Conservation (phyloP, 2,329 filamentous ascomycete species). For the Pestalotiopsis sp. region DNA sequence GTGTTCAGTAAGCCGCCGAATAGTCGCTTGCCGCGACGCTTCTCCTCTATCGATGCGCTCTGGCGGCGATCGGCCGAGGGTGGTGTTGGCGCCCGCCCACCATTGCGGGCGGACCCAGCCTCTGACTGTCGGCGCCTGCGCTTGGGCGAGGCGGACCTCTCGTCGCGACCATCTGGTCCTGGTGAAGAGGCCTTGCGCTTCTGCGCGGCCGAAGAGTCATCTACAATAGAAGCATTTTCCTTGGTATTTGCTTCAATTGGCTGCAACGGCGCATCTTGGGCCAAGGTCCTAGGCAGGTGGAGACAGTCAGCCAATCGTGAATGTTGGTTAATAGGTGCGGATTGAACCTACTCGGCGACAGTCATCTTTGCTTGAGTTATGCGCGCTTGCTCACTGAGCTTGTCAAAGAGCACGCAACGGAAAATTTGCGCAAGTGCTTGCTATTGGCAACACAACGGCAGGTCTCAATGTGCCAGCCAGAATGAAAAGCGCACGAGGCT, state of each 20-base stretch:
- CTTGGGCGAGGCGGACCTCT: slow-evolving; percentile 25
- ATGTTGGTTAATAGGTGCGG: neutral
- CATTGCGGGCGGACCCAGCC: slow-evolving; percentile 18
- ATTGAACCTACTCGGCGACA: slow-evolving; percentile 4
- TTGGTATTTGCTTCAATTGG: neutral
- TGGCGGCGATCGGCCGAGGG: slow-evolving; percentile 35
- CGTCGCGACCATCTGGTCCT: slow-evolving; percentile 17
- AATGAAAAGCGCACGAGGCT: slow-evolving; percentile 4
- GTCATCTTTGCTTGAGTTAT: neutral
- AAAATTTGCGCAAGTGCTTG: neutral
- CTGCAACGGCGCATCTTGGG: slow-evolving; percentile 11
- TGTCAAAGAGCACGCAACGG: no score
- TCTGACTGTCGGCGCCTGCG: slow-evolving; percentile 21
- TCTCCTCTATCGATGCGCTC: slow-evolving; percentile 66
- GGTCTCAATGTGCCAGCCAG: neutral
- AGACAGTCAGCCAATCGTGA: slow-evolving; percentile 11
- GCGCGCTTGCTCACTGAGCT: no score
- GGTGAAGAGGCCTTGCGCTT: slow-evolving; percentile 34
- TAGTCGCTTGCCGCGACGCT: slow-evolving; percentile 79
- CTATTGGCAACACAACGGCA: neutral
- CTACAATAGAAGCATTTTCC: neutral
- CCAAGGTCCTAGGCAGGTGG: slow-evolving; percentile 15
- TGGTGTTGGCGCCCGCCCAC: slow-evolving; percentile 11
- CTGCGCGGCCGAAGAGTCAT: slow-evolving; percentile 13
- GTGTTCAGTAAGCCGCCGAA: slow-evolving; percentile 83